These are phyloP conservation scores for Echinosophora koreensis DNA, from an alignment of 306 rosid species.

Conservation along the genomic window DNA sequence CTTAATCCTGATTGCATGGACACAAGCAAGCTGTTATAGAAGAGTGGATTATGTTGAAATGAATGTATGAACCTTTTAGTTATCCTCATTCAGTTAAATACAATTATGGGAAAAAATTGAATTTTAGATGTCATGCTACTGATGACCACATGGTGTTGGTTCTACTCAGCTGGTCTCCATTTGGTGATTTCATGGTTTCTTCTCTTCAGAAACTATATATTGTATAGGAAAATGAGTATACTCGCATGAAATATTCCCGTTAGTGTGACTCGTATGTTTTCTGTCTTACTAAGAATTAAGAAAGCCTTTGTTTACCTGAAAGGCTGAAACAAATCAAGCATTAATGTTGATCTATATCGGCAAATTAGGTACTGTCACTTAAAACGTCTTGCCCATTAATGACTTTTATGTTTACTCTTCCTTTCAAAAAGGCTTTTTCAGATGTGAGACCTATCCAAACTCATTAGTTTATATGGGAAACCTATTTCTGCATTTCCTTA, in stretches of 20 bases:
- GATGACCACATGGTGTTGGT: not conserved
- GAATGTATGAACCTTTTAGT: not conserved
- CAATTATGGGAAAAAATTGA: not conserved
- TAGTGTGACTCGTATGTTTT: not conserved
- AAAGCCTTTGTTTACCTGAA: not conserved
- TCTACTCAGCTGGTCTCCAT: constrained; percentile 3
- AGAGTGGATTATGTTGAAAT: constrained; percentile 9
- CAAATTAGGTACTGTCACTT: not conserved
- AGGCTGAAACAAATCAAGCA: not conserved
- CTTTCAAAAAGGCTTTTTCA: not conserved
- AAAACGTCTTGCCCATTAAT: not conserved
- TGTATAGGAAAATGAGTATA: not conserved
- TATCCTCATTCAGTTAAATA: not conserved
- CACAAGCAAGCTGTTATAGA: not conserved
- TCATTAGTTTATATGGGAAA: not conserved
- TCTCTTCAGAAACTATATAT: not conserved
- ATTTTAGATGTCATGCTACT: not conserved
- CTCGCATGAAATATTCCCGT: not conserved
- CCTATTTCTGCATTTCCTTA: not conserved
- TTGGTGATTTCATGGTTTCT: constrained; percentile 16
- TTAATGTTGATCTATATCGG: not conserved
- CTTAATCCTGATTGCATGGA: not conserved
- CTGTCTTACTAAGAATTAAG: not conserved
- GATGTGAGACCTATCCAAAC: too few species aligned
- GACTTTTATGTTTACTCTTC: not conserved